phyloP scores from a whole-genome alignment of 805 yeast genomes.

The Priceomyces castillae region DNA sequence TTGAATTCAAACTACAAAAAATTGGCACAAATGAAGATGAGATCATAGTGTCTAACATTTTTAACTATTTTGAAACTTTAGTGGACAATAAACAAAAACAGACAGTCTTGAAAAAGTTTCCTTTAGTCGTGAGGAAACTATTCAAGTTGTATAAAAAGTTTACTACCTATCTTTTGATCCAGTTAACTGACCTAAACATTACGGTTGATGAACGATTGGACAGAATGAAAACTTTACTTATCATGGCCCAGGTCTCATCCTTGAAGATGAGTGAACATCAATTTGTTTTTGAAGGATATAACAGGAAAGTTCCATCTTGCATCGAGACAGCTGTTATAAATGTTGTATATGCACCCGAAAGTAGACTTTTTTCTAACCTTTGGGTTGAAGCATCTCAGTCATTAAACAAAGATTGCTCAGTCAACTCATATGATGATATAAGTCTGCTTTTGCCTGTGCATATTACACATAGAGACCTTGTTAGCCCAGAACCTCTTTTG shows the following conservation, averaged over 20 bases:
- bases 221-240: slow-evolving; percentile 66
- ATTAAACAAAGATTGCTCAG: slow-evolving; percentile 16
- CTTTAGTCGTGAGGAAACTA: slow-evolving; percentile 64
- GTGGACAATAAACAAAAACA: slow-evolving; percentile 44
- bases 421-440: slow-evolving; percentile 24
- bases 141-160: slow-evolving; percentile 67
- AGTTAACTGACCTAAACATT: slow-evolving; percentile 63
- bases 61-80: slow-evolving; percentile 63
- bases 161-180: slow-evolving; percentile 59
- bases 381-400: slow-evolving; percentile 62
- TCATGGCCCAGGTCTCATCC: slow-evolving; percentile 61
- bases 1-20: slow-evolving; percentile 48
- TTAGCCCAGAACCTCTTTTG: slow-evolving; percentile 49
- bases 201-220: slow-evolving; percentile 57
- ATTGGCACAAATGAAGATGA: slow-evolving; percentile 48
- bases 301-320: slow-evolving; percentile 64
- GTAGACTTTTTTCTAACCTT: slow-evolving; percentile 61
- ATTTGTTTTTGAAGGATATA: slow-evolving; percentile 38
- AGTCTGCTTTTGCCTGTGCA: slow-evolving; percentile 29
- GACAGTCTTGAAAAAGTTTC: slow-evolving; percentile 47
- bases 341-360: slow-evolving; percentile 77
- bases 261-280: slow-evolving; percentile 59
- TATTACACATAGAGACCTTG: slow-evolving; percentile 26
- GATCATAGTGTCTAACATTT: slow-evolving; percentile 64
- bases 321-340: slow-evolving; percentile 75